Conservation (phyloP, 805 yeast species). For the Metschnikowia orientalis region DNA sequence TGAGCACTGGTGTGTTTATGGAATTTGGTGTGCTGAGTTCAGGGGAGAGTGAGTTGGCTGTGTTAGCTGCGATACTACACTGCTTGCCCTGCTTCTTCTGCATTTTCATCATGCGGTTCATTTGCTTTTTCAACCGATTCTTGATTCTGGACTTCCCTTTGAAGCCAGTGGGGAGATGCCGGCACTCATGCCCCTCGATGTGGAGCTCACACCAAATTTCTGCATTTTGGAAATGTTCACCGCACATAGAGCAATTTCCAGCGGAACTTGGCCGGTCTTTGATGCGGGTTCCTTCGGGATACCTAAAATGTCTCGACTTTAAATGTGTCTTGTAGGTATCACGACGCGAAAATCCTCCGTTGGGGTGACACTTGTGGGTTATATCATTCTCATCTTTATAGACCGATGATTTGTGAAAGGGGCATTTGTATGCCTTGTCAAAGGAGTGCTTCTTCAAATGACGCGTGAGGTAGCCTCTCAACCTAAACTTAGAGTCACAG, state of each 20-base stretch:
- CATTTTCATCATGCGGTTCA: slow-evolving; percentile 21
- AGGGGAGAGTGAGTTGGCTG: slow-evolving; percentile 8
- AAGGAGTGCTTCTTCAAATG: slow-evolving; percentile 50
- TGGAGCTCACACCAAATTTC: slow-evolving; percentile 51
- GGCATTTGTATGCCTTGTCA: slow-evolving; percentile 52
- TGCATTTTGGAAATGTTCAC: slow-evolving; percentile 44
- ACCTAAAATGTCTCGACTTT: slow-evolving; percentile 52
- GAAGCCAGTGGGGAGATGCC: slow-evolving; percentile 39
- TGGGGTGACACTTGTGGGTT: slow-evolving; percentile 49
- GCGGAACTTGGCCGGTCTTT: slow-evolving; percentile 38
- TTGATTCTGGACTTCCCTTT: slow-evolving; percentile 42
- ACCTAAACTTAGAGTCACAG: slow-evolving; percentile 46
- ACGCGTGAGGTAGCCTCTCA: slow-evolving; percentile 52
- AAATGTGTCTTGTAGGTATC: slow-evolving; percentile 58
- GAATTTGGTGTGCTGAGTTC: slow-evolving; percentile 18
- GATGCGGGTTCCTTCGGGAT: slow-evolving; percentile 52
- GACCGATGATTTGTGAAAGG: slow-evolving; percentile 40
- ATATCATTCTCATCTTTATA: slow-evolving; percentile 37
- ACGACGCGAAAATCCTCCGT: slow-evolving; percentile 56
- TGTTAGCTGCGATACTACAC: not conserved
- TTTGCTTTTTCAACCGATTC: slow-evolving; percentile 38
- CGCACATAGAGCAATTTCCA: slow-evolving; percentile 56
- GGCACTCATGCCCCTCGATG: slow-evolving; percentile 48
- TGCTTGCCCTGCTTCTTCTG: slow-evolving; percentile 10
- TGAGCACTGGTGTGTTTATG: slow-evolving; percentile 14